Base-by-base conservation (phyloP, 495 filamentous ascomycete genomes). In the Geopyxis carbonaria region DNA sequence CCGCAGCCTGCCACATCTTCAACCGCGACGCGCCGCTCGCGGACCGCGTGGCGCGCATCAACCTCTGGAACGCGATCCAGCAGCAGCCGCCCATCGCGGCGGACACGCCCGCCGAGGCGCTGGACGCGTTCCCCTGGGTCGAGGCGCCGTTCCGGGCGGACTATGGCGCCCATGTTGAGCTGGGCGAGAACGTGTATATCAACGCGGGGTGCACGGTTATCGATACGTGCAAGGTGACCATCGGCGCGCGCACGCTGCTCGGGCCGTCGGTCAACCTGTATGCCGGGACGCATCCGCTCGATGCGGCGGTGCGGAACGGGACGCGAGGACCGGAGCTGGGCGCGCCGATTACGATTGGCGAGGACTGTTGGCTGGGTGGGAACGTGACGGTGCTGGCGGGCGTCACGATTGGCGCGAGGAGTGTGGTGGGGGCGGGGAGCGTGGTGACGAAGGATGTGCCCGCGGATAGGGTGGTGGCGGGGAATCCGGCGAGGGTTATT, bases 291-390 rank as follows among this genome's bases (percentile, higher is more conserved):
- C 86, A 94, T 57, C 81, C 83, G 0, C 59, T 82, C 2, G 76
- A 87, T 45, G 81, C 80, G 1, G 63, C 63, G 0, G 40, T 83
- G 9, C 66, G 83, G 7, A 78, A 86, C 50, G 82, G 85, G 0
- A 73, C 67, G 1, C 54, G 68, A 28, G 85, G 83, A 0, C 79
- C 84, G 0, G 85, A 93, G 59, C 48, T 60, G 18, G 85, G 84
- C 0, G 72, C 68, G 40, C 75, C 79, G 13, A 79, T 94, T 46
- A 65, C 60, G 10, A 73, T 93, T 42, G 82, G 76, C 0, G 80
- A 91, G 48, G 86, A 93, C 56, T 89, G 81, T 47, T 94, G 86
- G 85, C 56, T 94, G 19, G 82, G 79, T 0, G 85, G 85, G 0
- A 76, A 76, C 54, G 81, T 78, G 6, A 68, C 67, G 27, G 64